phyloP scores from a whole-genome alignment of 352 stramenopile genomes.

The Globisporangium cystogenes region DNA sequence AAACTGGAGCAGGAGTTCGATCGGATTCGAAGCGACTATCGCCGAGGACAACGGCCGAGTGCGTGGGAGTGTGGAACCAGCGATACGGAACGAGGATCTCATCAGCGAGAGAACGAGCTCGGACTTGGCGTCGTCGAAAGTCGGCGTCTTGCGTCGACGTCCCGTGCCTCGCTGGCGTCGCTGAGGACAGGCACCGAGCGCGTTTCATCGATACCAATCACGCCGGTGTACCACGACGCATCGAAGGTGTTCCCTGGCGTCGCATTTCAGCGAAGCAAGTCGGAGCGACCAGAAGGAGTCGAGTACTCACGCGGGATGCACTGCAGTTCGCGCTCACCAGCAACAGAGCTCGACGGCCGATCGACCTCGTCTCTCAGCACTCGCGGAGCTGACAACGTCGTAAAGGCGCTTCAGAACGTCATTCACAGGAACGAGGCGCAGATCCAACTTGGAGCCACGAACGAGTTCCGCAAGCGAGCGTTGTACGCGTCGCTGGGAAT shows the following conservation, averaged over 20 bases:
- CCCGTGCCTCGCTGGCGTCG: background rate
- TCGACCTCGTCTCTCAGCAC: no score
- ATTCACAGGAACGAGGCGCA: no score
- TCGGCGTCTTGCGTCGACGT: no score
- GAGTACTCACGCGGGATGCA: background rate
- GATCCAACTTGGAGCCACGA: background rate
- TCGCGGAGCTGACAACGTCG: no score
- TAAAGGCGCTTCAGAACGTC: background rate
- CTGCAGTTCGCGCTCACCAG: background rate
- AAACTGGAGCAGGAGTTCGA: conserved; percentile 12
- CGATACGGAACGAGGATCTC: background rate
- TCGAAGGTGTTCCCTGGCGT: background rate
- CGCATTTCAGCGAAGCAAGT: background rate
- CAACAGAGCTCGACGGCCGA: background rate
- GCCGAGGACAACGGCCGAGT: background rate
- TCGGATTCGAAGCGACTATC: background rate
- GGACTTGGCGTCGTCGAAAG: no score
- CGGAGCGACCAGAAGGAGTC: background rate
- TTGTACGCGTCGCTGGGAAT: background rate
- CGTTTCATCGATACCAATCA: background rate
- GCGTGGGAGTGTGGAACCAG: background rate
- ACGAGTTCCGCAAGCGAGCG: background rate
- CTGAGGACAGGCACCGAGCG: background rate
- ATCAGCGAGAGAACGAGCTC: no score
- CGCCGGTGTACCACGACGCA: background rate